Conservation (phyloP, 345 rosid species). For the Dimocarpus longan region DNA sequence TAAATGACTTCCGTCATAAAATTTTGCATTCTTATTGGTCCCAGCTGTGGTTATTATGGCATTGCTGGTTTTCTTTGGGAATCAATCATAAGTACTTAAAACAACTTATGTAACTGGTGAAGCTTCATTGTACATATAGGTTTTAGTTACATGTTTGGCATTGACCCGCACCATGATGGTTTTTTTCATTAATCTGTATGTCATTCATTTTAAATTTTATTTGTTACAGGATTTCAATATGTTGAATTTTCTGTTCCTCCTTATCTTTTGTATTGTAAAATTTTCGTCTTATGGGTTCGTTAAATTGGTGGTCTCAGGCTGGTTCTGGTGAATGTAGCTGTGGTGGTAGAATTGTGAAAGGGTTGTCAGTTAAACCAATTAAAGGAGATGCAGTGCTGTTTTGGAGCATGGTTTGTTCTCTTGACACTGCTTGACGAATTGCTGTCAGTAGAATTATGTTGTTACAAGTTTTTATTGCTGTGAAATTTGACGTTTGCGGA, state of each 20-base stretch:
- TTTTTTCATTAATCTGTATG: background rate
- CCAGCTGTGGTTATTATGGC: background rate
- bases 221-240: background rate
- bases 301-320: slow-evolving; percentile 53
- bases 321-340: slow-evolving; percentile 83
- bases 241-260: background rate
- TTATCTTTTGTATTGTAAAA: background rate
- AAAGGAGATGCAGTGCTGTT: slow-evolving; percentile 93
- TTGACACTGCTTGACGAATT: background rate
- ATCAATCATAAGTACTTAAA: background rate
- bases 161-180: background rate
- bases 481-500: background rate
- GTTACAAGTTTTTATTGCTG: background rate
- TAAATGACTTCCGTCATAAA: background rate
- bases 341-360: slow-evolving; percentile 75
- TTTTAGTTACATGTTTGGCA: background rate
- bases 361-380: slow-evolving; percentile 83
- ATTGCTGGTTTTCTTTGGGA: background rate
- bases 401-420: slow-evolving; percentile 96
- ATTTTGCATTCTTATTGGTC: background rate
- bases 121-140: background rate
- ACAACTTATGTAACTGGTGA: background rate
- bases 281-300: background rate
- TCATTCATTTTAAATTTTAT: background rate
- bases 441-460: background rate